Evolutionary conservation across 306 rosid species (phyloP).

Genomic region (Urtica urens): DNA sequence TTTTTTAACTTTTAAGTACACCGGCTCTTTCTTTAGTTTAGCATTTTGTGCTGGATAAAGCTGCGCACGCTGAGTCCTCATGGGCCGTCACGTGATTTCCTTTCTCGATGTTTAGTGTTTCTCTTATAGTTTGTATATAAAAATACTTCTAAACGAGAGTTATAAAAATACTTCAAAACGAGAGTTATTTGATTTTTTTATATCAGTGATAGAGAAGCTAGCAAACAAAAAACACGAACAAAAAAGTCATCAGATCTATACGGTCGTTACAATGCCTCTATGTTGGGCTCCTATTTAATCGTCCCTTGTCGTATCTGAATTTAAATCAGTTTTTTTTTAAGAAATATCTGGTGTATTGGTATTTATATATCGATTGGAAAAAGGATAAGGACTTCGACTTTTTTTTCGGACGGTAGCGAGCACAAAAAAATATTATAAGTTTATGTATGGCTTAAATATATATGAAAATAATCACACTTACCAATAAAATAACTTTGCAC

Average conservation of each 20-base stretch:
- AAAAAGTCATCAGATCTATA: neutral
- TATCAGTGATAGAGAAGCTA: too few relatives aligned
- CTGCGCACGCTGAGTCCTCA: constrained; percentile 62
- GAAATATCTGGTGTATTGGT: neutral
- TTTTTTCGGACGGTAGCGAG: too few relatives aligned
- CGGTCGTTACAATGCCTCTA: neutral
- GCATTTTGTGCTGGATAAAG: constrained; percentile 33
- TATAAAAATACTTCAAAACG: neutral
- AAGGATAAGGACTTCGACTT: too few relatives aligned
- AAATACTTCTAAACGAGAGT: neutral
- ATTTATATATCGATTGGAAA: too few relatives aligned
- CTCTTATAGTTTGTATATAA: neutral
- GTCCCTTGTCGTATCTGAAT: neutral
- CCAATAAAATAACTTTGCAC: too few relatives aligned
- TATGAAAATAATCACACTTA: neutral
- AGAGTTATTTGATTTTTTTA: too few relatives aligned
- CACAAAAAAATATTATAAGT: too few relatives aligned
- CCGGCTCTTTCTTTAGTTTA: constrained; percentile 1
- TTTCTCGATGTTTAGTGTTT: constrained; percentile 19
- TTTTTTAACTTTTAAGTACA: too few relatives aligned
- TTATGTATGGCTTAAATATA: neutral
- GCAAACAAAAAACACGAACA: neutral
- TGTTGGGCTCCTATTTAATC: neutral
- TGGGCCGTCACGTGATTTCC: constrained; percentile 63
- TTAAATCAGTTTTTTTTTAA: neutral